phyloP scores from a whole-genome alignment of 192 early-diverging fungal species.

The Phlyctochytrium bullatum region DNA sequence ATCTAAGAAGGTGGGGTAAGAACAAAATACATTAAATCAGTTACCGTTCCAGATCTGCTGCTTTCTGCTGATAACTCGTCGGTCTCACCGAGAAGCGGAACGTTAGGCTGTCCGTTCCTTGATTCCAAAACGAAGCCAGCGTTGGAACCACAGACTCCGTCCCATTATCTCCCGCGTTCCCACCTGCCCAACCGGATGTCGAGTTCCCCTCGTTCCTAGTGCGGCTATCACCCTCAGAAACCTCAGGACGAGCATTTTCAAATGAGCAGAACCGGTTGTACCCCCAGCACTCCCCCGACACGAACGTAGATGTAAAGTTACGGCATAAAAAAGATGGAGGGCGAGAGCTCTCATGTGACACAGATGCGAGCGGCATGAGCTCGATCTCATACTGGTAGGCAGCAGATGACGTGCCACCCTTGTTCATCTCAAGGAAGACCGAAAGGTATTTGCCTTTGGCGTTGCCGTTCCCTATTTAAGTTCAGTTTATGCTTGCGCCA shows the following conservation, averaged over 20 bases:
- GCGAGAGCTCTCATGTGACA: neutral
- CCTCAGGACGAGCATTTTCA: conserved; percentile 23
- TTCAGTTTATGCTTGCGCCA: too few relatives aligned
- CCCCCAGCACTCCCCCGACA: conserved; percentile 30
- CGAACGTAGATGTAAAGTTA: conserved; percentile 26
- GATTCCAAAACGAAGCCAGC: neutral
- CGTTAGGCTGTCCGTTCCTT: too few relatives aligned
- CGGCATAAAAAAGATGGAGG: neutral
- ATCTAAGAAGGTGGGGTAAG: too few relatives aligned
- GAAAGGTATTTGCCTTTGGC: conserved; percentile 4
- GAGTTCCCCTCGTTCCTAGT: conserved; percentile 22
- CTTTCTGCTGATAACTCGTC: too few relatives aligned
- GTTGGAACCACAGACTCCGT: conserved; percentile 10
- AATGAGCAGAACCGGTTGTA: conserved; percentile 30
- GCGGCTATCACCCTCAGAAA: conserved; percentile 10
- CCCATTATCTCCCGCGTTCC: conserved; percentile 29
- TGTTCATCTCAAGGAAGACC: conserved; percentile 2
- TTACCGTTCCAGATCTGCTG: too few relatives aligned
- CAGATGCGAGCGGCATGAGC: conserved; percentile 10
- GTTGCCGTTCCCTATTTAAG: conserved; percentile 17
- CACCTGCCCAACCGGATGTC: conserved; percentile 30
- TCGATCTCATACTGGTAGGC: conserved; percentile 37
- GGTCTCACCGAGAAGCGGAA: too few relatives aligned
- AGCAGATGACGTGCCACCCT: neutral
- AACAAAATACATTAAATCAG: too few relatives aligned